phyloP scores from a whole-genome alignment of 768 basidiomycete species.

The Cyathus striatus region DNA sequence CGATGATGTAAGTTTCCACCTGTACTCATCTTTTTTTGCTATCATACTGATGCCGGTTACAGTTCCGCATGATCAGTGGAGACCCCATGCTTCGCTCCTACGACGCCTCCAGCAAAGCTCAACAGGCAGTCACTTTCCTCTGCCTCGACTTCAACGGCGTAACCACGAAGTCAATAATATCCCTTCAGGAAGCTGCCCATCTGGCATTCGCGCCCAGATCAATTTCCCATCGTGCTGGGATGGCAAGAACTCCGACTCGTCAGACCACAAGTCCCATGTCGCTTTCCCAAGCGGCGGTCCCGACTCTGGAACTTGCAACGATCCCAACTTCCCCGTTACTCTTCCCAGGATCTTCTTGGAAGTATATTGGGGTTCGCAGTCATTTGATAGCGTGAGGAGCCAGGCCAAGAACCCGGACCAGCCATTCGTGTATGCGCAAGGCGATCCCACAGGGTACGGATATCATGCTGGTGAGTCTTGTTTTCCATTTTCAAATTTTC shows the following conservation, averaged over 20 bases:
- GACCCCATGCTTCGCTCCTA: slow-evolving; percentile 30
- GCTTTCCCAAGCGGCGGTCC: slow-evolving; percentile 29
- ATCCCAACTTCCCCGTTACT: slow-evolving; percentile 29
- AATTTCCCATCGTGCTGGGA: slow-evolving; percentile 41
- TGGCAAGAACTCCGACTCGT: slow-evolving; percentile 33
- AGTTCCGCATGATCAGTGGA: slow-evolving; percentile 41
- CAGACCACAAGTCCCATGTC: slow-evolving; percentile 36
- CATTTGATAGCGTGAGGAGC: slow-evolving; percentile 18
- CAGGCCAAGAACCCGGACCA: slow-evolving; percentile 34
- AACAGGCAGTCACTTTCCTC: slow-evolving; percentile 29
- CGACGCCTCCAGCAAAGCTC: slow-evolving; percentile 27
- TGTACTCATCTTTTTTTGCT: not conserved
- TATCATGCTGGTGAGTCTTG: slow-evolving; percentile 39
- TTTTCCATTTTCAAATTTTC: no score
- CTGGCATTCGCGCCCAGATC: slow-evolving; percentile 34
- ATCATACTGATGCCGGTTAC: slow-evolving; percentile 2
- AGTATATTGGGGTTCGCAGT: slow-evolving; percentile 30
- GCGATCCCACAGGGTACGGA: slow-evolving; percentile 52
- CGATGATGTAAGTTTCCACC: slow-evolving; percentile 26
- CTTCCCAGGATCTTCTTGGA: slow-evolving; percentile 37
- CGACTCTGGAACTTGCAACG: slow-evolving; percentile 29
- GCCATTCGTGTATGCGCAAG: slow-evolving; percentile 42
- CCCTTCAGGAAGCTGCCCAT: slow-evolving; percentile 28
- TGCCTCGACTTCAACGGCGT: slow-evolving; percentile 29
- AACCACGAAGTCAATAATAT: slow-evolving; percentile 22